Percentiles rank a stretch among this genome's conserved stretches.
phyloP scores from a whole-genome alignment of 345 rosid genomes.

The Brassica juncea region DNA sequence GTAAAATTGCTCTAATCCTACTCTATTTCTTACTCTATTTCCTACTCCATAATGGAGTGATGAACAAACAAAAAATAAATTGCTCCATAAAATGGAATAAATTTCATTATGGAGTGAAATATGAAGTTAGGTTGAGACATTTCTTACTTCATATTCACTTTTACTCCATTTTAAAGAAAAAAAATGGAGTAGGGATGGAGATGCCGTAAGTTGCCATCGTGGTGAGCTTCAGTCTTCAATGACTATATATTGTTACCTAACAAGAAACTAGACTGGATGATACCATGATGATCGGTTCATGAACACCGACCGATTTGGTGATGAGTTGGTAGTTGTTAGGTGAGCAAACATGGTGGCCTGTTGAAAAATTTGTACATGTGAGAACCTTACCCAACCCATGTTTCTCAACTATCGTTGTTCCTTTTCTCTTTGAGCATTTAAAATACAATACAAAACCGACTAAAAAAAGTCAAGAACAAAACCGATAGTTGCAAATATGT shows the following conservation, averaged over 20 bases:
- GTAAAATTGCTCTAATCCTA: no score
- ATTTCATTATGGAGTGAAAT: no score
- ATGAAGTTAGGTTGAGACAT: no score
- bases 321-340: slow-evolving; percentile 34
- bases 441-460: not conserved
- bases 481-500: not conserved
- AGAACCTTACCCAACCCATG: not conserved
- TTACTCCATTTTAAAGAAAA: no score
- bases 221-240: not conserved
- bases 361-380: slow-evolving; percentile 21
- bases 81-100: no score
- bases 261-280: not conserved
- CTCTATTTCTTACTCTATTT: no score
- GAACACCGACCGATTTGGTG: slow-evolving; percentile 21
- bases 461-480: not conserved
- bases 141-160: no score
- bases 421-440: not conserved
- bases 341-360: slow-evolving; percentile 27
- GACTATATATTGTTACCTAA: not conserved
- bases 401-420: not conserved
- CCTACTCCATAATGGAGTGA: no score
- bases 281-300: not conserved
- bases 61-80: no score
- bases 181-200: no score
- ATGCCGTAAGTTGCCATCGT: no score